Conservation (phyloP, 352 stramenopile species). For the Phytophthora tentaculata region DNA sequence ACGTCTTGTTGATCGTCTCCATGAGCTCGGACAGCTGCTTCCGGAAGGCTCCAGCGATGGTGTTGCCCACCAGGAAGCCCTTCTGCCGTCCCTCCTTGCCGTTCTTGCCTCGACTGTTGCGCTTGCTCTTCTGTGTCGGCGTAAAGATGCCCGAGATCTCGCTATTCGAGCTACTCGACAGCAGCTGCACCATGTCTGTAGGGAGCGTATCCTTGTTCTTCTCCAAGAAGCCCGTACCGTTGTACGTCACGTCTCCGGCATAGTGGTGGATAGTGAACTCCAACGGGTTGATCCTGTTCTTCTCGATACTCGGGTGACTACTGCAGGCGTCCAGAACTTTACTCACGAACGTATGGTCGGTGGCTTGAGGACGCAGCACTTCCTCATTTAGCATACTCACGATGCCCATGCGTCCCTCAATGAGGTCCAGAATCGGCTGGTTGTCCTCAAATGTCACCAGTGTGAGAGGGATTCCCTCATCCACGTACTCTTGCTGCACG, state of each 20-base stretch:
- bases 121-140: conserved; percentile 36
- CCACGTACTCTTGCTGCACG: conserved; percentile 95
- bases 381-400: conserved; percentile 96
- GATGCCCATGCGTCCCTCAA: conserved; percentile 90
- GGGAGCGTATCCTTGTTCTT: conserved; percentile 91
- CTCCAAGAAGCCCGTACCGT: conserved; percentile 73
- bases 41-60: conserved; percentile 85
- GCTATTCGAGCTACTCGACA: conserved; percentile 62
- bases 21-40: conserved; percentile 88
- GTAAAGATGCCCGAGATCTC: conserved; percentile 81
- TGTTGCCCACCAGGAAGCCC: conserved; percentile 84
- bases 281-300: conserved; percentile 86
- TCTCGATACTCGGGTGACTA: conserved; percentile 84
- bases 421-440: conserved; percentile 90
- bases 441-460: conserved; percentile 93
- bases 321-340: conserved; percentile 83
- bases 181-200: conserved; percentile 78
- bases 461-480: conserved; percentile 90
- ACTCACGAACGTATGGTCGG: conserved; percentile 83
- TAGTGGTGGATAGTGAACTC: conserved; percentile 87
- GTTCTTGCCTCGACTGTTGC: conserved; percentile 52
- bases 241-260: conserved; percentile 85
- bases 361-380: conserved; percentile 89
- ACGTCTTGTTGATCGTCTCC: conserved; percentile 90
- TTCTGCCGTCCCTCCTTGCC: conserved; percentile 63